These are phyloP conservation scores for Ulota crispa DNA, from an alignment of 225 moss, liverwort and hornwort genomes.

Conservation along the genomic window DNA sequence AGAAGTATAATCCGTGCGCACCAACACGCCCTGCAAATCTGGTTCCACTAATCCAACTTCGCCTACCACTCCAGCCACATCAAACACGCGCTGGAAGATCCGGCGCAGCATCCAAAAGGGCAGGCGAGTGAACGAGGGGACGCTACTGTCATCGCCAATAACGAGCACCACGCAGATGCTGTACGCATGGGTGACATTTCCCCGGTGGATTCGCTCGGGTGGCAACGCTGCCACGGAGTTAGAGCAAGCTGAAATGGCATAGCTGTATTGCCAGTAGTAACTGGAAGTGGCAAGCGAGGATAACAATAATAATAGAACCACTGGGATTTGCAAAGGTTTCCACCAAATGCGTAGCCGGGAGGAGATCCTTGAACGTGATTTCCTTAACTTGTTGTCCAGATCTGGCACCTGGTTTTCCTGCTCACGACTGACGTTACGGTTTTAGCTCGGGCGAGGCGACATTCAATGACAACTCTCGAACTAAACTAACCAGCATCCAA, in stretches of 20 bases:
- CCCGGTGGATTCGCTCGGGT: slow-evolving; percentile 13
- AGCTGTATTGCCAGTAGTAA: slow-evolving; percentile 35
- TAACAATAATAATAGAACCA: not conserved
- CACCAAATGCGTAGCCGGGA: slow-evolving; percentile 3
- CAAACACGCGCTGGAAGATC: slow-evolving; percentile 37
- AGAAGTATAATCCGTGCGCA: slow-evolving; percentile 50
- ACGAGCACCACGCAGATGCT: slow-evolving; percentile 40
- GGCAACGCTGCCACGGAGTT: slow-evolving; percentile 39
- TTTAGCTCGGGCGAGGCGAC: not conserved
- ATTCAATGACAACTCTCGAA: not conserved
- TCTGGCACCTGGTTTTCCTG: slow-evolving; percentile 24
- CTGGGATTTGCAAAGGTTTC: slow-evolving; percentile 8
- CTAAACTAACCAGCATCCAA: not conserved
- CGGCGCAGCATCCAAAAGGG: slow-evolving; percentile 34
- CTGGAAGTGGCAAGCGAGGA: slow-evolving; percentile 6
- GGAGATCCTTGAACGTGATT: slow-evolving; percentile 6
- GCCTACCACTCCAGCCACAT: slow-evolving; percentile 20
- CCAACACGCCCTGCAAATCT: slow-evolving; percentile 36
- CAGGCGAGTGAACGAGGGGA: slow-evolving; percentile 36
- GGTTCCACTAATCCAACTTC: slow-evolving; percentile 47
- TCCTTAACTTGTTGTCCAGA: slow-evolving; percentile 21
- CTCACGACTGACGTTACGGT: slow-evolving; percentile 20
- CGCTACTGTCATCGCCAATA: slow-evolving; percentile 39
- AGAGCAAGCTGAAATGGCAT: slow-evolving; percentile 27
- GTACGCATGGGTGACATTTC: not conserved